Conservation (phyloP, 352 stramenopile genomes). For the Pythium aquatile region DNA sequence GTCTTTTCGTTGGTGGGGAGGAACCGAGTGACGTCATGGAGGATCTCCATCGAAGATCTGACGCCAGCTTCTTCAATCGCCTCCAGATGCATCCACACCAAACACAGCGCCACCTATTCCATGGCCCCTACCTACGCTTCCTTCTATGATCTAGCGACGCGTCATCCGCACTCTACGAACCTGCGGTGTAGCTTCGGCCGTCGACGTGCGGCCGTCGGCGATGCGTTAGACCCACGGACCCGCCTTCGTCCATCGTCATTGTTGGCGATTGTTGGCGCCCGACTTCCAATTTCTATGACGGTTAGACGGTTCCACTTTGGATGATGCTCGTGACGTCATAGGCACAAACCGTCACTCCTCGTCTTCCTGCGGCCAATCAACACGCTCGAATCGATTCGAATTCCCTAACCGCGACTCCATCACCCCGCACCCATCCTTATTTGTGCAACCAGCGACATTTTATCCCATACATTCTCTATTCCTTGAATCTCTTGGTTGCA, state of each 20-base stretch:
- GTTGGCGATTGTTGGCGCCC: not conserved
- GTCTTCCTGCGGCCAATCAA: conserved; percentile 14
- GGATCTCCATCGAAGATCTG: not conserved
- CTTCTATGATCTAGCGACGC: not conserved
- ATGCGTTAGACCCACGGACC: not conserved
- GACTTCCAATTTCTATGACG: conserved; percentile 1
- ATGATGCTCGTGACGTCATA: conserved; percentile 28
- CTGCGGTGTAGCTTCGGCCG: not conserved
- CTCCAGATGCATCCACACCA: no score
- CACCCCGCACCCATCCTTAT: not conserved
- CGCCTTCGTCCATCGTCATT: not conserved
- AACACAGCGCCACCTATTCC: no score
- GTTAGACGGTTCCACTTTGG: not conserved
- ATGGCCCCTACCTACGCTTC: not conserved
- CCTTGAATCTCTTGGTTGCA: not conserved
- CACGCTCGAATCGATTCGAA: not conserved
- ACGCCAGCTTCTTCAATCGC: no score
- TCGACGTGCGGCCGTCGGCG: not conserved
- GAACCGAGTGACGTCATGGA: conserved; percentile 4
- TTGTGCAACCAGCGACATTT: conserved; percentile 2
- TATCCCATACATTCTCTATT: not conserved
- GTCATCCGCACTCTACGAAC: not conserved
- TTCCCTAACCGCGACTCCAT: not conserved
- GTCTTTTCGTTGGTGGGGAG: not conserved
- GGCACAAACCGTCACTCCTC: conserved; percentile 16